phyloP scores from a whole-genome alignment of 139 green algal species.

The Chlorella sp. region DNA sequence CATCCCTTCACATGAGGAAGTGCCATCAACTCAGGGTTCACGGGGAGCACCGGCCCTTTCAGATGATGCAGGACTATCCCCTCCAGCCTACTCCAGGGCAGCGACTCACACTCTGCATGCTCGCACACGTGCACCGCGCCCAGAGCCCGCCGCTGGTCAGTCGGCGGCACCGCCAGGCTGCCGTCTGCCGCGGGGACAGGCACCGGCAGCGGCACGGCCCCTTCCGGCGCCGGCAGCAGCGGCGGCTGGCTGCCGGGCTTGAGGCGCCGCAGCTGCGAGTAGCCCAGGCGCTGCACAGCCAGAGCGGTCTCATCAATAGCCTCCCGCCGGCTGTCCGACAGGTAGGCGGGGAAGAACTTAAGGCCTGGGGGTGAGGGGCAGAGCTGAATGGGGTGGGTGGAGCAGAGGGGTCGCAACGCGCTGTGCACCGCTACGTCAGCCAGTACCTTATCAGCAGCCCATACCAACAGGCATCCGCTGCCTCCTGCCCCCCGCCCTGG shows the following conservation, averaged over 20 bases:
- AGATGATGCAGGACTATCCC: no score
- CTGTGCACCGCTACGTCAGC: no score
- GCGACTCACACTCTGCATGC: slow-evolving; percentile 46
- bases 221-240: slow-evolving; percentile 13
- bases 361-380: slow-evolving; percentile 70
- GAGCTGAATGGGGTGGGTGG: no score
- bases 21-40: no score
- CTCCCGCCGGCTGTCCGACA: slow-evolving; percentile 53
- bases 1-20: no score
- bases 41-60: no score
- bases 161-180: background rate
- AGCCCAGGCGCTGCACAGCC: slow-evolving; percentile 58
- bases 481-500: no score
- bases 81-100: no score
- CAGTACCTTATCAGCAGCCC: no score
- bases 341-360: slow-evolving; percentile 71
- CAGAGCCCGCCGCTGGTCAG: slow-evolving; percentile 2
- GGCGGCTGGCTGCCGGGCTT: slow-evolving; percentile 36
- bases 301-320: slow-evolving; percentile 69
- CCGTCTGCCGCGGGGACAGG: background rate
- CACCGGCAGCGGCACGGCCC: background rate
- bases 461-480: no score
- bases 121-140: slow-evolving; percentile 68
- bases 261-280: slow-evolving; percentile 49
- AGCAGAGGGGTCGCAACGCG: no score